Evolutionary conservation across 352 stramenopile genomes (phyloP).

Genomic region (Phytopythium oedochilum): DNA sequence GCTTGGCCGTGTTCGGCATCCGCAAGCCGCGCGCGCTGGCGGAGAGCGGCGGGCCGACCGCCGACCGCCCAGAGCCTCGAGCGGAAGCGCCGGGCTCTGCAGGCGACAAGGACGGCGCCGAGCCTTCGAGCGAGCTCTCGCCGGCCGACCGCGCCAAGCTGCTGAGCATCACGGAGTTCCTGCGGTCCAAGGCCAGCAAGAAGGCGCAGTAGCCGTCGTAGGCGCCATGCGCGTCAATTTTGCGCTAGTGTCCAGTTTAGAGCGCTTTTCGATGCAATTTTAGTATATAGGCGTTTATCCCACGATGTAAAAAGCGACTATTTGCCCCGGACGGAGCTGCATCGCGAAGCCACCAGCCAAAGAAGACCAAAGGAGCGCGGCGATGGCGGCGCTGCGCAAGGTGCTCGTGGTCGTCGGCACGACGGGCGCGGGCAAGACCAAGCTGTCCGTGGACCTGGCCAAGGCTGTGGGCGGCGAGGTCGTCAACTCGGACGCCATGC

Average conservation of each 20-base stretch:
- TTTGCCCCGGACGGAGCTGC: background rate
- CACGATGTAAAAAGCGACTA: background rate
- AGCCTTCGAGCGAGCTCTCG: slow-evolving; percentile 1
- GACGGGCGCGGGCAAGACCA: slow-evolving; percentile 91
- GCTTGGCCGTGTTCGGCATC: slow-evolving; percentile 47
- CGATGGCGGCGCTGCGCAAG: slow-evolving; percentile 54
- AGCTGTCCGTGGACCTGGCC: slow-evolving; percentile 89
- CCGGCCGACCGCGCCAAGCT: slow-evolving; percentile 36
- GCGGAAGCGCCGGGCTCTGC: no score
- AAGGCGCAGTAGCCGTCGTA: slow-evolving; percentile 13
- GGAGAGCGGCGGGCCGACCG: background rate
- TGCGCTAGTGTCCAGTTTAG: background rate
- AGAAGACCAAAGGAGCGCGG: no score
- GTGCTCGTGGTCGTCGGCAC: slow-evolving; percentile 88
- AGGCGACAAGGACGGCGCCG: background rate
- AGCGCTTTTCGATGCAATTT: background rate
- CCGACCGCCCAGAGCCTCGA: background rate
- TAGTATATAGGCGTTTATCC: no score
- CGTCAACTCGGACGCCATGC: slow-evolving; percentile 91
- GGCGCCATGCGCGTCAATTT: background rate
- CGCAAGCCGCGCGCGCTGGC: slow-evolving; percentile 7
- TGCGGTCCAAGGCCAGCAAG: slow-evolving; percentile 60
- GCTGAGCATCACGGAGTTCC: slow-evolving; percentile 50
- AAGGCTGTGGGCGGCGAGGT: slow-evolving; percentile 87
- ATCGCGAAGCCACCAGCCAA: slow-evolving; percentile 10